These are phyloP conservation scores for Penicillium fimorum DNA, from an alignment of 495 filamentous ascomycete genomes.

Conservation along the genomic window DNA sequence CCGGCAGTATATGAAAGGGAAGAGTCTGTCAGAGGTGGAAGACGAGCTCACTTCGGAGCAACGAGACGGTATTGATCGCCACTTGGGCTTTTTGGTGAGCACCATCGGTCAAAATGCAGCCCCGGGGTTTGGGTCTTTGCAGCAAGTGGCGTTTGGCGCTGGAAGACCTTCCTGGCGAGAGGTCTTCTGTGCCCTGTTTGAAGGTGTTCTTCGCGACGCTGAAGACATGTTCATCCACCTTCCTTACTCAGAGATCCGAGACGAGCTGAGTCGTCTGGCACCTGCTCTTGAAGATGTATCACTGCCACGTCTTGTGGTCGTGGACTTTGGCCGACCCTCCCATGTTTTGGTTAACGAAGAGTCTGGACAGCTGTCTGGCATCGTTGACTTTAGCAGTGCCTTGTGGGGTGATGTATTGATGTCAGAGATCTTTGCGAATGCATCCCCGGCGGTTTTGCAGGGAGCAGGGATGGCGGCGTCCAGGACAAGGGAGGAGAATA, in stretches of 20 bases:
- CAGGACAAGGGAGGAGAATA: constrained; percentile 23
- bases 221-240: constrained; percentile 68
- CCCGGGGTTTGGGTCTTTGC: constrained; percentile 49
- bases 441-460: constrained; percentile 36
- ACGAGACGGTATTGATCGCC: constrained; percentile 44
- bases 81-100: constrained; percentile 35
- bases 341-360: constrained; percentile 58
- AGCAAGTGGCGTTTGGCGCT: constrained; percentile 44
- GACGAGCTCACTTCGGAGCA: constrained; percentile 35
- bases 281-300: constrained; percentile 55
- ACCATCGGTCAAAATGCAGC: constrained; percentile 42
- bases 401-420: constrained; percentile 52
- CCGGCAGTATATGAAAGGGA: constrained; percentile 48
- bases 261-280: constrained; percentile 46
- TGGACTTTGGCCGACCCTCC: constrained; percentile 53
- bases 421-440: constrained; percentile 43
- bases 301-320: constrained; percentile 54
- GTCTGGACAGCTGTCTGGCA: constrained; percentile 43
- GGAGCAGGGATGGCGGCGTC: constrained; percentile 35
- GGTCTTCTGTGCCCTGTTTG: constrained; percentile 59
- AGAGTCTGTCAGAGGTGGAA: constrained; percentile 41
- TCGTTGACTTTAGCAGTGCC: constrained; percentile 47
- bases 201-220: constrained; percentile 62
- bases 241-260: constrained; percentile 62
- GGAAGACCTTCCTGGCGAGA: constrained; percentile 60